A percentile compares a stretch with the other conserved stretches of the same genome.
phyloP scores from a whole-genome alignment of 2,329 filamentous ascomycete species.

The Tolypocladium paradoxum region DNA sequence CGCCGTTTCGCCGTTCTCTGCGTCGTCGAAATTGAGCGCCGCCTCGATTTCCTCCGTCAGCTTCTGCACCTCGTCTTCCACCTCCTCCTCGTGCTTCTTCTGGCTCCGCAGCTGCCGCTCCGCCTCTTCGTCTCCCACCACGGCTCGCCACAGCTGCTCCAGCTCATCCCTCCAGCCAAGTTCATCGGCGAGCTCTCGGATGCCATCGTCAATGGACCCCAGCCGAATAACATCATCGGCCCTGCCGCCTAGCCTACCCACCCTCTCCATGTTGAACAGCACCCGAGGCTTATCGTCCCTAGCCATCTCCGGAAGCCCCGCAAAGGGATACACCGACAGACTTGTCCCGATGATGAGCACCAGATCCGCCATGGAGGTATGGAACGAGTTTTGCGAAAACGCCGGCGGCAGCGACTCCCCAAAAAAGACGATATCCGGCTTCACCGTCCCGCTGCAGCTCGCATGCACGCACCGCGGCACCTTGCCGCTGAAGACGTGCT shows the following conservation, averaged over 20 bases:
- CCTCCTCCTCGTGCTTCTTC: constrained; percentile 18
- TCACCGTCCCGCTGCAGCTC: constrained; percentile 68
- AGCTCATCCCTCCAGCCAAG: constrained; percentile 82
- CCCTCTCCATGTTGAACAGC: constrained; percentile 76
- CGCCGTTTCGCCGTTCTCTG: constrained; percentile 1
- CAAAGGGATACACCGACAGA: constrained; percentile 80
- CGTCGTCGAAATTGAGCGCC: constrained; percentile 19
- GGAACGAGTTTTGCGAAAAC: constrained; percentile 24
- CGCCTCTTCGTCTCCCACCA: constrained; percentile 52
- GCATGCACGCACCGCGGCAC: constrained; percentile 57
- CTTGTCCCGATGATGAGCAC: constrained; percentile 84
- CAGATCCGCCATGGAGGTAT: constrained; percentile 58
- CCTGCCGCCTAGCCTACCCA: constrained; percentile 66
- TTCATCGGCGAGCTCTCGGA: constrained; percentile 65
- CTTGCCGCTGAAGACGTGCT: constrained; percentile 52
- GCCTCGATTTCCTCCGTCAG: constrained; percentile 24
- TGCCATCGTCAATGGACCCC: constrained; percentile 73
- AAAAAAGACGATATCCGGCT: constrained; percentile 93
- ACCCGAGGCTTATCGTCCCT: constrained; percentile 57
- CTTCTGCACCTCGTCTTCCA: constrained; percentile 34
- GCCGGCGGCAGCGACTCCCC: constrained; percentile 52
- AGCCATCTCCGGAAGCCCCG: constrained; percentile 60
- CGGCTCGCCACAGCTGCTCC: constrained; percentile 59
- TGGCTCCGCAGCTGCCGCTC: constrained; percentile 30
- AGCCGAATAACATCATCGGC: constrained; percentile 77